Evolutionary conservation across 495 filamentous ascomycete species (phyloP), one percentile per base, ranked within the genome.

Genomic region (Penicillium angulare): DNA sequence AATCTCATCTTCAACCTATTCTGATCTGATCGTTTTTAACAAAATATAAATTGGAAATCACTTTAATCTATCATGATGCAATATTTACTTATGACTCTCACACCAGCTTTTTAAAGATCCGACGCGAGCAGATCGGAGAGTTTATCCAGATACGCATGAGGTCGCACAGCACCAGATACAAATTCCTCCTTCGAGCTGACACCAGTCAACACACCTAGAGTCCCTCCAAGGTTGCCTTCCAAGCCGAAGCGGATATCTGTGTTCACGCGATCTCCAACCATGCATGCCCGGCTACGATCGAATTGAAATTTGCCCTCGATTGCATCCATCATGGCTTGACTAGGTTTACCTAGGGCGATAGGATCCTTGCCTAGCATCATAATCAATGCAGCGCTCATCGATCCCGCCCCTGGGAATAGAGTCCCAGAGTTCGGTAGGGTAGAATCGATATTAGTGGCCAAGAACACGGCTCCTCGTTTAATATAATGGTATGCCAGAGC

Each of bases 251-350:
- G 82, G 58, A 99, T 97, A 76, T 99, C 93, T 1, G 93, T 99
- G 66, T 97, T 86, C 41, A 93, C 76, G 33, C 93, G 80, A 70
- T 99, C 93, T 4, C 93, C 93, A 23, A 99, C 83, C 95, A 99
- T 99, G 66, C 95, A 97, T 2, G 95, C 84, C 43, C 82, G 83
- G 38, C 75, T 83, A 32, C 90, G 82, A 64, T 97, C 89, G 44
- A 98, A 87, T 47, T 81, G 74, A 64, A 97, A 96, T 69, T 92
- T 96, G 26, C 92, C 92, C 76, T 97, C 92, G 60, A 98, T 87
- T 6, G 95, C 89, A 71, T 97, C 92, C 93, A 98, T 96, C 93
- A 98, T 97, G 9, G 91, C 92, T 74, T 96, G 89, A 56, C 89
- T 95, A 4, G 93, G 95, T 70, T 99, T 99, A 8, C 93, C 93